These are phyloP conservation scores for Artemisia argyi DNA, from an alignment of 129 eudicot genomes.

Conservation along the genomic window DNA sequence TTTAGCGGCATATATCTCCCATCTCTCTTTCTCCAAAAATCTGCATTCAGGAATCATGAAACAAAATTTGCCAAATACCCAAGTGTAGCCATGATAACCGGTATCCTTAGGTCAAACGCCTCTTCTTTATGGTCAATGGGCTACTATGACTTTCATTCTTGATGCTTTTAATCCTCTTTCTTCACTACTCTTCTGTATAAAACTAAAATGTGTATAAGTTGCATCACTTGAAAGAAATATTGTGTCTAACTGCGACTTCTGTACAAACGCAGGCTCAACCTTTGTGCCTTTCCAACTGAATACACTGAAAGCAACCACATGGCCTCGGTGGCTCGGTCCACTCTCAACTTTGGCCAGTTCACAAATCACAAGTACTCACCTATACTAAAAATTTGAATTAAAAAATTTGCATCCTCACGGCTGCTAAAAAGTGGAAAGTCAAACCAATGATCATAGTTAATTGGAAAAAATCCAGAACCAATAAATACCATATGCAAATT, in stretches of 20 bases:
- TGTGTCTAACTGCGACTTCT: conserved; percentile 70
- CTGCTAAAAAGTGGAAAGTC: conserved; percentile 50
- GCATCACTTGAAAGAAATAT: conserved; percentile 51
- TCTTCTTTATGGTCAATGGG: conserved; percentile 34
- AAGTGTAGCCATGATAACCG: conserved; percentile 58
- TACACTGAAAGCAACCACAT: conserved; percentile 53
- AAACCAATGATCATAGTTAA: conserved; percentile 46
- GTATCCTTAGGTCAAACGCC: conserved; percentile 31
- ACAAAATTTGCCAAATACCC: conserved; percentile 70
- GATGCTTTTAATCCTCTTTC: conserved; percentile 31
- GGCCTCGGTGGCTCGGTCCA: conserved; percentile 38
- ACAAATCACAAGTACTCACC: conserved; percentile 25
- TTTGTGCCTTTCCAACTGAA: conserved; percentile 82
- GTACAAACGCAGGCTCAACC: conserved; percentile 66
- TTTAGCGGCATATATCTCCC: conserved; percentile 46
- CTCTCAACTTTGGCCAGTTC: conserved; percentile 64
- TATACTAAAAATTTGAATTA: no score
- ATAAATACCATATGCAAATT: conserved; percentile 50
- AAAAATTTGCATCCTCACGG: conserved; percentile 29
- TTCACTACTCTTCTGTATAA: conserved; percentile 40
- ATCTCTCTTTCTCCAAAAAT: conserved; percentile 89
- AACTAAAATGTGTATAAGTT: conserved; percentile 41
- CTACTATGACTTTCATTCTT: conserved; percentile 20
- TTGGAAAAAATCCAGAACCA: conserved; percentile 65
- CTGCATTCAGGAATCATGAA: conserved; percentile 80